Base-by-base conservation (phyloP, 1,284 basidiomycete genomes). In the Kalmanozyma brasiliensis region DNA sequence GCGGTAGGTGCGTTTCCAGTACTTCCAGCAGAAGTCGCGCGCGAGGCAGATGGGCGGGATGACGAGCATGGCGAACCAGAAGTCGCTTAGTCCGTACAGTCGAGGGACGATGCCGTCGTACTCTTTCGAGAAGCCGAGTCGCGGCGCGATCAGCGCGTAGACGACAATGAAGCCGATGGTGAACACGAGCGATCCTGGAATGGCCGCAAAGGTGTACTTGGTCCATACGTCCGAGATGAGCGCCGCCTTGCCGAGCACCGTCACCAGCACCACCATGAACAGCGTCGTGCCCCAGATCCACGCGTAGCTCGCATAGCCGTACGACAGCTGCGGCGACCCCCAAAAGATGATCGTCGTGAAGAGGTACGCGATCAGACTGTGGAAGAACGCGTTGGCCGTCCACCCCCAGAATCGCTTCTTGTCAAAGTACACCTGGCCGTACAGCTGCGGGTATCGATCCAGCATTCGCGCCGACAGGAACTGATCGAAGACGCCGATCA, bases 191-290 rank as follows among this genome's bases (percentile, higher is more conserved):
- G 96, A 98, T 8, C 96, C 96, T 0, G 95, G 96, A 49, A 80
- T 81, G n/a, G 78, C 76, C 5, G 92, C 92, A 35, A 94, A 91
- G 3, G 94, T 98, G 82, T 98, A 98, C 82, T 98, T 98, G 2
- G 95, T 98, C 96, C 95, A 99, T n/a, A 98, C 84, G 75, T 98
- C 95, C 8, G 95, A 98, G 46, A 98, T 91, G 55, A 99, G 84
- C 1, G 95, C 95, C 8, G 96, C 96, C 83, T 98, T 99, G 43
- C 94, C 95, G 8, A 99, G 87, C 8, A 98, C 95, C 0, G 95
- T 98, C 52, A 97, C 86, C 30, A 98, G 86, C 6, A 97, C 92
- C 2, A 91, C 88, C 43, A 98, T 88, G 82, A 98, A 98, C 16
- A 98, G 84, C 17, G 91, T 91, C 4, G 93, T 97, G 48, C 96